Evolutionary conservation across 1,139 yeast genomes (phyloP).

Genomic region (Pichia sp.): DNA sequence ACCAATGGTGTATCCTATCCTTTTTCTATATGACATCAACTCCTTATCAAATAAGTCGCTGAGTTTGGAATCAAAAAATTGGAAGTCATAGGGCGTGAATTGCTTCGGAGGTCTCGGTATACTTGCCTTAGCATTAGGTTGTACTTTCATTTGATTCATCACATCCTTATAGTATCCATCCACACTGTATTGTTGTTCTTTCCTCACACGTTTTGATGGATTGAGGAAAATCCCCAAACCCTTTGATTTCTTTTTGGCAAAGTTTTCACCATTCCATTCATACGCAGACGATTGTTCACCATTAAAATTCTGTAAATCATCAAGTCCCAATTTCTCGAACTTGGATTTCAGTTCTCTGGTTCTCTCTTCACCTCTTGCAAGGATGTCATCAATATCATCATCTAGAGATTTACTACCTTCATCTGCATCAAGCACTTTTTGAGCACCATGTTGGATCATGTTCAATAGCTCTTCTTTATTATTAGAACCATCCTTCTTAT

Average conservation of each 20-base stretch:
- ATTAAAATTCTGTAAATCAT: slow-evolving; percentile 84
- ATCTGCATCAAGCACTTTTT: slow-evolving; percentile 59
- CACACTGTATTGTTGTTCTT: slow-evolving; percentile 79
- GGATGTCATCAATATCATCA: slow-evolving; percentile 65
- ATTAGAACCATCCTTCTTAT: slow-evolving; percentile 28
- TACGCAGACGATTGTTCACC: slow-evolving; percentile 73
- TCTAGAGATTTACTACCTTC: slow-evolving; percentile 32
- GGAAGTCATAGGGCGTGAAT: slow-evolving; percentile 75
- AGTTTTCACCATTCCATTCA: slow-evolving; percentile 96
- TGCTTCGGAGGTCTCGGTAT: slow-evolving; percentile 69
- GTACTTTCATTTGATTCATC: slow-evolving; percentile 36
- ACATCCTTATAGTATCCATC: slow-evolving; percentile 87
- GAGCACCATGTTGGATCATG: slow-evolving; percentile 98
- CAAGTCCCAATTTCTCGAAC: slow-evolving; percentile 79
- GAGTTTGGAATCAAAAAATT: slow-evolving; percentile 69
- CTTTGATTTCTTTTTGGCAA: slow-evolving; percentile 58
- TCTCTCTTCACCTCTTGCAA: slow-evolving; percentile 72
- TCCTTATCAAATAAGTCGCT: slow-evolving; percentile 67
- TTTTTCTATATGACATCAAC: slow-evolving; percentile 67
- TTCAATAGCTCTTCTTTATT: slow-evolving; percentile 80
- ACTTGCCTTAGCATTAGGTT: slow-evolving; percentile 34
- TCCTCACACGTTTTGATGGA: slow-evolving; percentile 84
- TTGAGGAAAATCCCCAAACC: slow-evolving; percentile 67
- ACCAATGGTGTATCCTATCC: slow-evolving; percentile 59
- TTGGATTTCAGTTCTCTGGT: slow-evolving; percentile 72